Conservation (phyloP, 345 rosid species). For the Mallotus nudiflorus region DNA sequence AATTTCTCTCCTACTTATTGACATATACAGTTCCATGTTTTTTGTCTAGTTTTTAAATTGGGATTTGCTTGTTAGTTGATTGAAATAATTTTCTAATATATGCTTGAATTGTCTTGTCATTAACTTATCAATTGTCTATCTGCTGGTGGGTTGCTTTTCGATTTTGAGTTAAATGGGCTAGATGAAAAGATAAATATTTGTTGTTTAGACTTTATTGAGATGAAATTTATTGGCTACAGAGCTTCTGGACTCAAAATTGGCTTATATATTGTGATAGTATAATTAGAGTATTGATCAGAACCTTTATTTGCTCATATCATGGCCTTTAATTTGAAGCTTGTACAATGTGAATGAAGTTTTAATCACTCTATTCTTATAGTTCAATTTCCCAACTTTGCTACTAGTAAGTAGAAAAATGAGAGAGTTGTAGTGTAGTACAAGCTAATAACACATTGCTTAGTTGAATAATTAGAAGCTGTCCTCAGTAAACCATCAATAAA, state of each 20-base stretch:
- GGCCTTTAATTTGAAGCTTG: not conserved
- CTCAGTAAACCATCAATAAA: no score
- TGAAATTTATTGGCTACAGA: not conserved
- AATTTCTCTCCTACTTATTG: constrained; percentile 1
- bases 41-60: not conserved
- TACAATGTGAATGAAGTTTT: no score
- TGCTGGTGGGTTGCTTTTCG: not conserved
- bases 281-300: no score
- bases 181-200: no score
- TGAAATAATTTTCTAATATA: not conserved
- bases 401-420: no score
- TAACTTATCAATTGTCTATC: not conserved
- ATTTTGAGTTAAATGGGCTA: no score
- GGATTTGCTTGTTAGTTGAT: not conserved
- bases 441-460: no score
- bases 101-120: not conserved
- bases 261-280: not conserved
- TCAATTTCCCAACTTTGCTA: not conserved
- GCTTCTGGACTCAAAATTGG: not conserved
- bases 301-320: not conserved
- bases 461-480: no score
- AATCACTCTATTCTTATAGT: not conserved
- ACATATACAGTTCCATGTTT: not conserved
- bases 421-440: no score
- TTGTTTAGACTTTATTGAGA: no score